phyloP scores from a whole-genome alignment of 2,329 filamentous ascomycete genomes.

The Penicillium frequentans region DNA sequence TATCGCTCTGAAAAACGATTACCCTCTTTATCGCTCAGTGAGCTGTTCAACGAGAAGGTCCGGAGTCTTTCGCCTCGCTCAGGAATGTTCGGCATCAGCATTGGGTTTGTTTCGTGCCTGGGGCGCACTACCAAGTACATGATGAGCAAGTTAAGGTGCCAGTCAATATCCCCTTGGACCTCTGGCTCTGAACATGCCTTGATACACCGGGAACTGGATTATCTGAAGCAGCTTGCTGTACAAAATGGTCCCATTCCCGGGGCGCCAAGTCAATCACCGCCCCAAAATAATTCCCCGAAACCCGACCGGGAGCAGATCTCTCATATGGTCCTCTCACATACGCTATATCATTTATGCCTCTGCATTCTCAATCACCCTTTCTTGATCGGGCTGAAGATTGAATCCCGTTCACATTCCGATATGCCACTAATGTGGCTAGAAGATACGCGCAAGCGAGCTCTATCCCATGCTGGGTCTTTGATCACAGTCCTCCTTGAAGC shows the following conservation, averaged over 20 bases:
- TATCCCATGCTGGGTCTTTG: conserved; percentile 18
- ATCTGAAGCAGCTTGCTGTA: conserved; percentile 15
- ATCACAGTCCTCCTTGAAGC: conserved; percentile 24
- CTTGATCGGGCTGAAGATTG: conserved; percentile 18
- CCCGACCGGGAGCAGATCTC: conserved; percentile 16
- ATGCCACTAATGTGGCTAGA: conserved; percentile 11
- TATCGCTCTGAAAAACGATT: neutral
- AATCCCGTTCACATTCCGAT: neutral
- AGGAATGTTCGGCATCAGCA: conserved; percentile 19
- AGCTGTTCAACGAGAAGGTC: conserved; percentile 7
- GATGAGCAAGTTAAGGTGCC: conserved; percentile 12
- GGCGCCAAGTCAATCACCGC: conserved; percentile 1
- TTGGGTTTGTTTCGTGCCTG: conserved; percentile 17
- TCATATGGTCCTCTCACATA: conserved; percentile 23
- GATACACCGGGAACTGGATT: conserved; percentile 15
- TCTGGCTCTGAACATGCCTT: conserved; percentile 12
- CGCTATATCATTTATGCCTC: conserved; percentile 22
- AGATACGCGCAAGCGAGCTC: conserved; percentile 9
- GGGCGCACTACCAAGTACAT: conserved; percentile 20
- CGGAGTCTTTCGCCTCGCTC: conserved; percentile 5
- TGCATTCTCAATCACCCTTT: conserved; percentile 27
- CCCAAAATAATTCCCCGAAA: conserved; percentile 3
- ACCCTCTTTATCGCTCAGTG: conserved; percentile 4
- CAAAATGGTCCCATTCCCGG: conserved; percentile 14
- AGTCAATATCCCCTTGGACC: conserved; percentile 11